Conservation (phyloP, 192 early-diverging fungal species). For the Coemansia reversa region DNA sequence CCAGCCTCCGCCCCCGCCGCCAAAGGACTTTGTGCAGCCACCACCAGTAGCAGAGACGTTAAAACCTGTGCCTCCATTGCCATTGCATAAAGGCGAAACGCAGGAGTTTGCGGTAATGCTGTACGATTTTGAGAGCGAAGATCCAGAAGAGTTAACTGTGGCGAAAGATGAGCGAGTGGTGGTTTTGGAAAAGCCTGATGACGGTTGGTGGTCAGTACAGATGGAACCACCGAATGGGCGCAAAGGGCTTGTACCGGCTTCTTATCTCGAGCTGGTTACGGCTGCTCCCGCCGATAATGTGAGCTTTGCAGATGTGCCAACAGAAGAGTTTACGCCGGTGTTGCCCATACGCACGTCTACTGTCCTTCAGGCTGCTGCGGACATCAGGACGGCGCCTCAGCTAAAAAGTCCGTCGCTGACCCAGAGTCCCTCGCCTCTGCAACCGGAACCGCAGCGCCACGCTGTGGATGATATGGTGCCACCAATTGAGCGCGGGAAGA, state of each 20-base stretch:
- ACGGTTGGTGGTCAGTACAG: conserved; percentile 89
- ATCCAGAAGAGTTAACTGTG: conserved; percentile 86
- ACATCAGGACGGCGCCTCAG: neutral
- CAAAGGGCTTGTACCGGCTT: conserved; percentile 81
- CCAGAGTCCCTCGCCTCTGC: too few species aligned
- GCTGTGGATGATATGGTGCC: neutral
- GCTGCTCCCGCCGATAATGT: neutral
- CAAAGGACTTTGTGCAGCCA: conserved; percentile 16
- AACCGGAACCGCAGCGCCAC: neutral
- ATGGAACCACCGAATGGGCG: conserved; percentile 56
- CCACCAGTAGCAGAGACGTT: neutral
- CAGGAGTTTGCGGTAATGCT: conserved; percentile 56
- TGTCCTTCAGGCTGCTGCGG: conserved; percentile 27
- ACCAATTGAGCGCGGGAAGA: conserved; percentile 14
- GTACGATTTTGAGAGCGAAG: conserved; percentile 81
- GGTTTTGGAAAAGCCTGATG: conserved; percentile 77
- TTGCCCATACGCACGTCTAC: conserved; percentile 36
- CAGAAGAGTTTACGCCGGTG: conserved; percentile 1
- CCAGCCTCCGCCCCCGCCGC: conserved; percentile 24
- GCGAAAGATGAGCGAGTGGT: conserved; percentile 78
- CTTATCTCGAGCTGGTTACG: conserved; percentile 64
- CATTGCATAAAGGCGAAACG: conserved; percentile 2
- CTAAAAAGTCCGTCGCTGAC: too few species aligned
- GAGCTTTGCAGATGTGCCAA: neutral
- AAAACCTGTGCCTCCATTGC: conserved; percentile 5